Evolutionary conservation across 2,329 filamentous ascomycete genomes (phyloP).

Genomic region (Aspergillus persii): DNA sequence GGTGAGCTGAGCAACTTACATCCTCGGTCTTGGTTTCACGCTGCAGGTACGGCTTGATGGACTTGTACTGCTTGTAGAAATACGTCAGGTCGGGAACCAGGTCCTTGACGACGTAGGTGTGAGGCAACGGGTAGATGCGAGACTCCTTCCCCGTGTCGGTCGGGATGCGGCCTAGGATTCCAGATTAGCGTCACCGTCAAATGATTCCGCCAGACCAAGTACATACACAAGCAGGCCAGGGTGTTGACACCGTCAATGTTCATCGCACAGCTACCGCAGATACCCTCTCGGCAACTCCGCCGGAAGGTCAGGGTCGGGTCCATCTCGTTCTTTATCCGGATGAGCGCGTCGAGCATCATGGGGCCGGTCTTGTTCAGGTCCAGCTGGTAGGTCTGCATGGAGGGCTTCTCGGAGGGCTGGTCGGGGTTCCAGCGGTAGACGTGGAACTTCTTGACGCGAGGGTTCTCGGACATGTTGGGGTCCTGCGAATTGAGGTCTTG

Average conservation of each 20-base stretch:
- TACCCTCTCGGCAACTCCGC: conserved; percentile 93
- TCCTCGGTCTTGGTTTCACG: conserved; percentile 79
- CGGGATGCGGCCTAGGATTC: conserved; percentile 77
- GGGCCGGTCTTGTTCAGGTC: conserved; percentile 99
- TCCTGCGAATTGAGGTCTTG: conserved; percentile 59
- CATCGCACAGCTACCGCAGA: conserved; percentile 98
- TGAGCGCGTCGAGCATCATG: conserved; percentile 95
- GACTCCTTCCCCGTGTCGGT: conserved; percentile 75
- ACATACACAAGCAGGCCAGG: conserved; percentile 92
- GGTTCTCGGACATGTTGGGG: conserved; percentile 55
- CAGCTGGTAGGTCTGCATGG: conserved; percentile 91
- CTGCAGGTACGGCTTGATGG: conserved; percentile 98
- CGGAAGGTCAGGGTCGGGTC: conserved; percentile 96
- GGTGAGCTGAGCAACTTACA: conserved; percentile 53
- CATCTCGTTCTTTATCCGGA: conserved; percentile 98
- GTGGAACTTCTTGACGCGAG: conserved; percentile 88
- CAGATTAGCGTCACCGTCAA: conserved; percentile 9
- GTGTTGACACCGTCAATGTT: conserved; percentile 99
- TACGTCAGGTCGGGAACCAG: conserved; percentile 95
- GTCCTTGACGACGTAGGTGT: conserved; percentile 99
- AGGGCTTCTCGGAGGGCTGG: conserved; percentile 84
- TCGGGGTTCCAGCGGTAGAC: conserved; percentile 99
- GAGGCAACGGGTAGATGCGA: conserved; percentile 96
- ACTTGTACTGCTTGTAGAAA: conserved; percentile 99
- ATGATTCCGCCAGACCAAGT: not conserved